Percentiles rank a stretch among this genome's conserved stretches.
phyloP scores from a whole-genome alignment of 1,284 basidiomycete species.

The Ustilago crameri region DNA sequence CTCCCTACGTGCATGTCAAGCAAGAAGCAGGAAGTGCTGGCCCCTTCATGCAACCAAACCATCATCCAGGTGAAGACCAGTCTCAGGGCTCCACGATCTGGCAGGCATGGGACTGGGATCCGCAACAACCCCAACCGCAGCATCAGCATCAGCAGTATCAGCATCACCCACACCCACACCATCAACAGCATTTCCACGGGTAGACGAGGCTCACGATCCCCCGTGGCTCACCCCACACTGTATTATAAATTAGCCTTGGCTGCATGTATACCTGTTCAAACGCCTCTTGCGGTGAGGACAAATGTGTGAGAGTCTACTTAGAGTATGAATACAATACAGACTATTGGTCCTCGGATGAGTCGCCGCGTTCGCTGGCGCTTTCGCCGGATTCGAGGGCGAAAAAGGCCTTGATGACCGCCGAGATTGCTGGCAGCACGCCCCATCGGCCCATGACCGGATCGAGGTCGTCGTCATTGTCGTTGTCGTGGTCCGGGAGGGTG shows the following conservation, averaged over 20 bases:
- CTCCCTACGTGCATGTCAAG: too few species aligned
- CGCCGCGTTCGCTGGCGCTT: too few species aligned
- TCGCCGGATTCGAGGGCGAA: conserved; percentile 20
- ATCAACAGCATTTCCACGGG: conserved; percentile 8
- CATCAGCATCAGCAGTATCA: conserved; percentile 1
- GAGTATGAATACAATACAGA: too few species aligned
- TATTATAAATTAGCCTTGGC: not conserved
- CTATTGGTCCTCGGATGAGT: too few species aligned
- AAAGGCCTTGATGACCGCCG: conserved; percentile 27
- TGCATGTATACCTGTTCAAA: too few species aligned
- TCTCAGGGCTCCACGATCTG: not conserved
- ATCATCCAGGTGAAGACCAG: too few species aligned
- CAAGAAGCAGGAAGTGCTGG: too few species aligned
- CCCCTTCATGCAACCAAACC: too few species aligned
- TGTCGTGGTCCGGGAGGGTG: conserved; percentile 11
- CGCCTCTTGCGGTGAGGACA: too few species aligned
- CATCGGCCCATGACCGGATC: conserved; percentile 16
- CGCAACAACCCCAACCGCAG: not conserved
- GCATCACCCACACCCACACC: conserved; percentile 1
- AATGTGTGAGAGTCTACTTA: too few species aligned
- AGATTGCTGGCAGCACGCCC: conserved; percentile 12
- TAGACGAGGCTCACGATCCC: not conserved
- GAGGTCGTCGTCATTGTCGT: conserved; percentile 9
- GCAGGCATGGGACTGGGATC: not conserved
- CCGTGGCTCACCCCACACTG: not conserved